Percentiles rank a stretch among this genome's conserved stretches.
Conservation (phyloP, 495 filamentous ascomycete species). For the Xylaria acuta region DNA sequence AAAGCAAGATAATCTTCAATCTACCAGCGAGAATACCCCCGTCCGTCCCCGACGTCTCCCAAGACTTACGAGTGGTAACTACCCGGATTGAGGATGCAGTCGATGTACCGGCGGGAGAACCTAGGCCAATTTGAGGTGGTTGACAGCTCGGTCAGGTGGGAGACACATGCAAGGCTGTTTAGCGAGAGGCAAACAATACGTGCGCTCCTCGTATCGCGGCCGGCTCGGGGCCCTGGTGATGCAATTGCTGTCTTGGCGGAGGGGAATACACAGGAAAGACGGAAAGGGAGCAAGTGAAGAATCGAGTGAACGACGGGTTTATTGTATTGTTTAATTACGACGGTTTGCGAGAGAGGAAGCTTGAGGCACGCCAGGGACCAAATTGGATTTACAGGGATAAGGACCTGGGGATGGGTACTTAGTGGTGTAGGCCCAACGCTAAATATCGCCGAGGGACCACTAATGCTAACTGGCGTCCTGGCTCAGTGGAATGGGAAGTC, state of each 20-base stretch:
- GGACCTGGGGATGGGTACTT: not conserved
- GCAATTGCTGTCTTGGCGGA: not conserved
- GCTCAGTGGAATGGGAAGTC: not conserved
- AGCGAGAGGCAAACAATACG: slow-evolving; percentile 14
- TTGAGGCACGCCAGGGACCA: not conserved
- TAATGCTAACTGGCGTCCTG: not conserved
- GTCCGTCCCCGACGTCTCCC: not conserved
- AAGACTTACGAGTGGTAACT: not conserved
- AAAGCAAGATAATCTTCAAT: not conserved
- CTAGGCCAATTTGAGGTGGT: not conserved
- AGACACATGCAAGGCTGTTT: slow-evolving; percentile 9
- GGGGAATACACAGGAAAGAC: not conserved
- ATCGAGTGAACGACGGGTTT: not conserved
- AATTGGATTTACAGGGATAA: slow-evolving; percentile 7
- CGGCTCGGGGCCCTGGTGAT: not conserved
- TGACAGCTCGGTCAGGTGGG: slow-evolving; percentile 13
- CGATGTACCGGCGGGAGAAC: not conserved
- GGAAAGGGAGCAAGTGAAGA: not conserved
- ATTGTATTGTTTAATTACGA: not conserved
- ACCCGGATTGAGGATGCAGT: too few species aligned
- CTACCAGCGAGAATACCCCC: not conserved
- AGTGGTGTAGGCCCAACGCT: not conserved
- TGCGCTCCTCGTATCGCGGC: slow-evolving; percentile 17
- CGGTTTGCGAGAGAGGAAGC: not conserved
- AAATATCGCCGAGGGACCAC: slow-evolving; percentile 8